A percentile compares a stretch with the other conserved stretches of the same genome.
Conservation (phyloP, 2,329 filamentous ascomycete genomes). For the Fusarium papillatum region DNA sequence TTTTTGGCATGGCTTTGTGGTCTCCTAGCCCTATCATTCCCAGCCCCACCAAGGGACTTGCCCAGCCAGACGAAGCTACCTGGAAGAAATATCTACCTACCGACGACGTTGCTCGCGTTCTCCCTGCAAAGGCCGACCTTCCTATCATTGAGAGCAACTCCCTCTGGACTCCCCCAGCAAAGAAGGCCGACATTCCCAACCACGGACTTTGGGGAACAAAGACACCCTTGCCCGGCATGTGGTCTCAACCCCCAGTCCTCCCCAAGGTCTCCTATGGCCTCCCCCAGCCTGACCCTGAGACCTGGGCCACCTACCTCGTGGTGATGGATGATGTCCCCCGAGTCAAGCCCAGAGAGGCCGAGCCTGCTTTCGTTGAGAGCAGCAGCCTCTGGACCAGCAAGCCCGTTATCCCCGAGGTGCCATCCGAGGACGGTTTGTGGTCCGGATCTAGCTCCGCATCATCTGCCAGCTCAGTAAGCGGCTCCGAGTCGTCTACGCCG, state of each 20-base stretch:
- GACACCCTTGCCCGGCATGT: conserved; percentile 40
- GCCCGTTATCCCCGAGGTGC: conserved; percentile 24
- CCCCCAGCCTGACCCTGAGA: conserved; percentile 47
- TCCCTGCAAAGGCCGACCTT: conserved; percentile 45
- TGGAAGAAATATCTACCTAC: conserved; percentile 52
- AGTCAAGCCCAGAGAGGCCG: conserved; percentile 41
- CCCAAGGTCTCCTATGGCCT: conserved; percentile 43
- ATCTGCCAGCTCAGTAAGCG: conserved; percentile 19
- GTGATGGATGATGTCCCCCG: conserved; percentile 36
- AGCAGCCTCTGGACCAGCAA: conserved; percentile 39
- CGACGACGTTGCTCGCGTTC: conserved; percentile 44
- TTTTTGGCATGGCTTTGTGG: conserved; percentile 44
- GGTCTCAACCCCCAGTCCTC: conserved; percentile 32
- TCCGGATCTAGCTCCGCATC: conserved; percentile 30
- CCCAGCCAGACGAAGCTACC: conserved; percentile 53
- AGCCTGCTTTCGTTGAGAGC: conserved; percentile 37
- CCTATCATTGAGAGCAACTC: conserved; percentile 51
- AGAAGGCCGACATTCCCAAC: conserved; percentile 30
- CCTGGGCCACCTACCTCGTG: conserved; percentile 43
- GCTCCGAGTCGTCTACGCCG: conserved; percentile 24
- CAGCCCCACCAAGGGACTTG: conserved; percentile 46
- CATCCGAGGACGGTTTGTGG: conserved; percentile 37
- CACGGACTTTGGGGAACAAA: conserved; percentile 42
- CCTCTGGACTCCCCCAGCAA: conserved; percentile 49
- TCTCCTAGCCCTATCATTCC: conserved; percentile 35